Conservation (phyloP, 225 moss, liverwort and hornwort species). For the Physcomitrellopsis africana region DNA sequence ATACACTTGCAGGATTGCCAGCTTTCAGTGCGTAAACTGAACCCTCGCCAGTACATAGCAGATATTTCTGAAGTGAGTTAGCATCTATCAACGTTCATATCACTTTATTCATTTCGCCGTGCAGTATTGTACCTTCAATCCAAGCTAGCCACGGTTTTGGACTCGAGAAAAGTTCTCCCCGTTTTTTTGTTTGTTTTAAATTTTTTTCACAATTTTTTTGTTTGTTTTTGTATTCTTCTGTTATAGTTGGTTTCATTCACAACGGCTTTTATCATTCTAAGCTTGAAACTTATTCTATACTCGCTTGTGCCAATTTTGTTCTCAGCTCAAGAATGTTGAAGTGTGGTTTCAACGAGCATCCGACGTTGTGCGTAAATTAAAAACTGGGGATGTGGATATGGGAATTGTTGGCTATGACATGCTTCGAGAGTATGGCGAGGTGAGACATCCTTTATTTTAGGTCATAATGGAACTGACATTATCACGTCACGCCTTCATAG, state of each 20-base stretch:
- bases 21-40: conserved; percentile 94
- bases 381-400: conserved; percentile 94
- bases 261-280: too few species aligned
- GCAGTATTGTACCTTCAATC: too few species aligned
- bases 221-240: too few species aligned
- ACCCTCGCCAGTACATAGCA: conserved; percentile 98
- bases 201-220: too few species aligned
- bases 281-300: too few species aligned
- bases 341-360: conserved; percentile 99
- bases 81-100: conserved; percentile 3
- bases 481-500: background rate
- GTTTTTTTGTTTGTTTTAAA: too few species aligned
- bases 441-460: conserved; percentile 16
- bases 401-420: conserved; percentile 98
- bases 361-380: conserved; percentile 91
- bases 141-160: too few species aligned
- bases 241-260: too few species aligned
- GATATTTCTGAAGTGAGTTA: conserved; percentile 85
- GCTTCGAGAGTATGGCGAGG: conserved; percentile 95
- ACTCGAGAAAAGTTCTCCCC: too few species aligned
- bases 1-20: conserved; percentile 70
- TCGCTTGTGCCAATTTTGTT: conserved; percentile 15
- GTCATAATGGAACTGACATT: conserved; percentile 6
- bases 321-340: conserved; percentile 86
- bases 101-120: too few species aligned